These are phyloP conservation scores for Sporormia fimetaria DNA, from an alignment of 495 filamentous ascomycete genomes.

Conservation along the genomic window DNA sequence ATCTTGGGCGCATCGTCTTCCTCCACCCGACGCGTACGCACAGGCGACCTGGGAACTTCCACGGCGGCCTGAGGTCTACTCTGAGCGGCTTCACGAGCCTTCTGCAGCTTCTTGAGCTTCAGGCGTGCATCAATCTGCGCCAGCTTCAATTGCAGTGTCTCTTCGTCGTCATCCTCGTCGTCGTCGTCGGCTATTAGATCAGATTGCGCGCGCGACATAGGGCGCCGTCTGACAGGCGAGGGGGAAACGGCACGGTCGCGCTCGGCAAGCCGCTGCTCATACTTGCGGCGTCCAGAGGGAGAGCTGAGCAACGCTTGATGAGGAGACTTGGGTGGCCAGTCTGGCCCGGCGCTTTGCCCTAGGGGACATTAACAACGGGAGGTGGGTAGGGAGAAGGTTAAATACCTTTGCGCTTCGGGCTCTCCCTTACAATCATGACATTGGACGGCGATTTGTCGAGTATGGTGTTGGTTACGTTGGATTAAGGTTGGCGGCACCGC, in stretches of 20 bases:
- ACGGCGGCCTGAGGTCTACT: slow-evolving; percentile 35
- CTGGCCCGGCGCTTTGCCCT: slow-evolving; percentile 35
- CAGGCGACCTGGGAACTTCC: slow-evolving; percentile 75
- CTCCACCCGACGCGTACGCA: slow-evolving; percentile 39
- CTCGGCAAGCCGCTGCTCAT: slow-evolving; percentile 24
- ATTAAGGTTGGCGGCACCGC: not conserved
- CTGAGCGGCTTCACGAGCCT: too few relatives aligned
- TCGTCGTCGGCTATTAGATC: slow-evolving; percentile 34
- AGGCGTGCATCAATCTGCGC: slow-evolving; percentile 76
- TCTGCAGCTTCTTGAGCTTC: slow-evolving; percentile 71
- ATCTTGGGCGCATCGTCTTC: slow-evolving; percentile 54
- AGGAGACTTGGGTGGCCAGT: slow-evolving; percentile 83
- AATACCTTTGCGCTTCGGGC: slow-evolving; percentile 9
- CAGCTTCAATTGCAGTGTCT: slow-evolving; percentile 70
- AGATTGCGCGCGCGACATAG: slow-evolving; percentile 22
- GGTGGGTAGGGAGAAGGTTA: not conserved
- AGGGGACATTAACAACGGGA: slow-evolving; percentile 1
- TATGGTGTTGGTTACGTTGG: not conserved
- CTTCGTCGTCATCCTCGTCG: slow-evolving; percentile 76
- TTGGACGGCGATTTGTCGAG: too few relatives aligned
- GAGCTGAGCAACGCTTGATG: slow-evolving; percentile 74
- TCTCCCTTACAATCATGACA: slow-evolving; percentile 25
- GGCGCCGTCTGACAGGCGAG: slow-evolving; percentile 46
- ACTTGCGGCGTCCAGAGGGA: slow-evolving; percentile 62
- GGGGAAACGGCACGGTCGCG: slow-evolving; percentile 21